Evolutionary conservation across 352 stramenopile species (phyloP).

Genomic region (Peronospora destructor): DNA sequence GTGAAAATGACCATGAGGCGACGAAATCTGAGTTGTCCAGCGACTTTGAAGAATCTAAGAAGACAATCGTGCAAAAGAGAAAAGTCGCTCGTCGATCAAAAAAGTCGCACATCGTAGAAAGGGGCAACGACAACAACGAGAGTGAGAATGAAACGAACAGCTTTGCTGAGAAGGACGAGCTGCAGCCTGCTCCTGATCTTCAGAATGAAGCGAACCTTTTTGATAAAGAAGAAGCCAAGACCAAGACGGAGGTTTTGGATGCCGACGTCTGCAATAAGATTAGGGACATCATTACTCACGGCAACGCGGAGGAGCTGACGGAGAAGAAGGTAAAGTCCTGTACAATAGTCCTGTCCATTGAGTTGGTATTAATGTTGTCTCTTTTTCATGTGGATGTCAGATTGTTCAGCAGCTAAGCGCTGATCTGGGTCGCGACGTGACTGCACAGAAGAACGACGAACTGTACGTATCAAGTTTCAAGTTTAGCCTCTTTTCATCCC

Average conservation of each 20-base stretch:
- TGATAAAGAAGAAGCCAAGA: conserved; percentile 16
- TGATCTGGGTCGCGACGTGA: conserved; percentile 60
- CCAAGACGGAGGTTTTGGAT: conserved; percentile 23
- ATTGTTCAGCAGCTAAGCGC: conserved; percentile 67
- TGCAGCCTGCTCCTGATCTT: conserved; percentile 15
- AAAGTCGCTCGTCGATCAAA: conserved; percentile 28
- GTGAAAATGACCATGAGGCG: conserved; percentile 35
- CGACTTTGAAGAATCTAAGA: conserved; percentile 55
- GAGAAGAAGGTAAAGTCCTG: conserved; percentile 58
- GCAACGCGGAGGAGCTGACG: conserved; percentile 73
- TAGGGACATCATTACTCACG: conserved; percentile 70
- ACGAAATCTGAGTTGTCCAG: conserved; percentile 61
- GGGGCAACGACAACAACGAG: conserved; percentile 22
- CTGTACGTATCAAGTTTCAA: too few relatives aligned
- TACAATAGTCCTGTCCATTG: neutral
- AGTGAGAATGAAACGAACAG: conserved; percentile 15
- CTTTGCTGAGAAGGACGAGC: conserved; percentile 16
- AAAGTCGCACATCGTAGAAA: conserved; percentile 21
- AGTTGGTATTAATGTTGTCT: conserved; percentile 3
- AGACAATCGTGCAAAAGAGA: conserved; percentile 28
- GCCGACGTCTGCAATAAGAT: conserved; percentile 56
- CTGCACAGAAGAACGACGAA: conserved; percentile 63
- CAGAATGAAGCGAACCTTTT: conserved; percentile 12
- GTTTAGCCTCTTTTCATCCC: neutral
- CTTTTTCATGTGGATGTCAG: conserved; percentile 19